phyloP scores from a whole-genome alignment of 2,329 filamentous ascomycete species.

The Sclerotinia sclerotiorum region DNA sequence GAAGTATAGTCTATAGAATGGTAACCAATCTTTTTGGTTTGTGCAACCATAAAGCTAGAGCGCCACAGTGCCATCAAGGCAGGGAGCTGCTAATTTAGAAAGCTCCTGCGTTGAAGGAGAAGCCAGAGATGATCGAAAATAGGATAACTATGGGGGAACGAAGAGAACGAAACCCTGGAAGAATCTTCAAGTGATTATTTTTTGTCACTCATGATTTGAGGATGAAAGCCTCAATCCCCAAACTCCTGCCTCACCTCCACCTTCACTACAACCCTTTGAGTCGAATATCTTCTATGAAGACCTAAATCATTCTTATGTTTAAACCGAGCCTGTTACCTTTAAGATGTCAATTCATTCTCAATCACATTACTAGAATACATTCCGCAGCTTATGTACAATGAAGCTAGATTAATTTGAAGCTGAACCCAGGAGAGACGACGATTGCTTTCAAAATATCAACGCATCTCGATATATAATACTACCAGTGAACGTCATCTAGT shows the following conservation, averaged over 20 bases:
- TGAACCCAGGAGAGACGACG: too few relatives aligned
- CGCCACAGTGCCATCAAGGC: background rate
- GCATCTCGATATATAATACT: background rate
- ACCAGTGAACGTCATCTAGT: fast-evolving
- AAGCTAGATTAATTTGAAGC: too few relatives aligned
- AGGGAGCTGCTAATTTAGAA: background rate
- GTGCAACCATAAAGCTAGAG: background rate
- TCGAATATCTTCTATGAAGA: too few relatives aligned
- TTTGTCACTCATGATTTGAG: background rate
- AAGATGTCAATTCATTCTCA: too few relatives aligned
- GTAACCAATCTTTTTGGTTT: background rate
- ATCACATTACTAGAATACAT: too few relatives aligned
- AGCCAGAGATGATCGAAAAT: background rate
- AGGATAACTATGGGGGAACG: background rate
- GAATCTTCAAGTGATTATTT: background rate
- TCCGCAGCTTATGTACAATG: too few relatives aligned
- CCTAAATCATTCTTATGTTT: too few relatives aligned
- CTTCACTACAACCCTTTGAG: background rate
- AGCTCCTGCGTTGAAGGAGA: background rate
- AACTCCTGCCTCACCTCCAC: background rate
- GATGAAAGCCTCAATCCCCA: background rate
- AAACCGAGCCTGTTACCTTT: too few relatives aligned
- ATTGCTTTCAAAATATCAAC: too few relatives aligned
- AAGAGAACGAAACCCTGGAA: background rate
- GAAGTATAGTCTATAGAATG: background rate